Conservation (phyloP, 257 asterid genomes). For the Vinca minor region DNA sequence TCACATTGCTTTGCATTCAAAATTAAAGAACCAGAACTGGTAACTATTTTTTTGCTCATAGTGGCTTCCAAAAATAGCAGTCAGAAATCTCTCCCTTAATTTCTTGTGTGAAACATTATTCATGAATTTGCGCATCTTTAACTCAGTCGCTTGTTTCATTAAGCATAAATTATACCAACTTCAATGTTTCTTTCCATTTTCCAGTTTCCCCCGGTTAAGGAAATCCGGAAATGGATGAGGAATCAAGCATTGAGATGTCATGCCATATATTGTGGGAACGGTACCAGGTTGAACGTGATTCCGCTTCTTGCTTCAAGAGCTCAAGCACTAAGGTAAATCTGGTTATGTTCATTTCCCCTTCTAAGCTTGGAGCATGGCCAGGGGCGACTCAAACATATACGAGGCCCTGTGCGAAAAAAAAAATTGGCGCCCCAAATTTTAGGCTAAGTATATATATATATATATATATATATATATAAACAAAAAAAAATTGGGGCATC, state of each 20-base stretch:
- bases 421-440: no score
- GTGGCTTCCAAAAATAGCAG: background rate
- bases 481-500: no score
- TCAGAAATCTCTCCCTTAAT: background rate
- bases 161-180: background rate
- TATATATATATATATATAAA: no score
- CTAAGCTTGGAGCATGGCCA: background rate
- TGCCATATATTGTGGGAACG: constrained; percentile 45
- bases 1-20: constrained; percentile 48
- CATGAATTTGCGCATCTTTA: background rate
- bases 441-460: no score
- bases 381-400: no score
- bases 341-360: constrained; percentile 7
- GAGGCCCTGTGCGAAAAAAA: no score
- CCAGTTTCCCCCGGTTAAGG: constrained; percentile 62
- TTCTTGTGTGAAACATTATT: background rate
- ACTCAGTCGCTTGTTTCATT: background rate
- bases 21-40: constrained; percentile 40
- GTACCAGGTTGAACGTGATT: constrained; percentile 49
- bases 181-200: background rate
- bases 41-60: constrained; percentile 15
- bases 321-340: constrained; percentile 61
- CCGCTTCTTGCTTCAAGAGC: constrained; percentile 75
- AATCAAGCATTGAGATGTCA: constrained; percentile 69
- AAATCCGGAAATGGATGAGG: constrained; percentile 52